Conservation (phyloP, 139 green algal species). For the Tetratostichococcus sp. region DNA sequence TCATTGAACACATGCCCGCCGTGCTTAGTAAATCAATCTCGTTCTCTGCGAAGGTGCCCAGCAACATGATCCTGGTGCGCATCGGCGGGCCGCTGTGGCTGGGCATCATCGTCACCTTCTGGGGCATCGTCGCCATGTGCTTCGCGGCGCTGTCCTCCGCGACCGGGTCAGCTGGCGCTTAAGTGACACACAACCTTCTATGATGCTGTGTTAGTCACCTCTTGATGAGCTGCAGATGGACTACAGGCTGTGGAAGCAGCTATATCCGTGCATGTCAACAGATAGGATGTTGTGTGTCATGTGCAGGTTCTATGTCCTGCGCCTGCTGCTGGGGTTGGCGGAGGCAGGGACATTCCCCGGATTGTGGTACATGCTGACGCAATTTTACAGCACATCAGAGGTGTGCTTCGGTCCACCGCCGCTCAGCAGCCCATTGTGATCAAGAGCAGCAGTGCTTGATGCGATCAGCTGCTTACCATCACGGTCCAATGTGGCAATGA, state of each 20-base stretch:
- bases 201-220: no score
- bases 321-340: constrained; percentile 62
- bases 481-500: no score
- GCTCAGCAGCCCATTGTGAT: no score
- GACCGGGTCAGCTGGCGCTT: neutral
- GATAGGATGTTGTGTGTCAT: no score
- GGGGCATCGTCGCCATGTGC: constrained; percentile 56
- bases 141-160: constrained; percentile 43
- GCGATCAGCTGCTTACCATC: no score
- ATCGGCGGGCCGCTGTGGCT: constrained; percentile 62
- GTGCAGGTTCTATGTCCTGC: constrained; percentile 54
- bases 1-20: no score
- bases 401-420: neutral
- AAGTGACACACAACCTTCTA: no score
- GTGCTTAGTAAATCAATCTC: no score
- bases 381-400: neutral
- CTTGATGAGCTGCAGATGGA: no score
- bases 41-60: constrained; percentile 64
- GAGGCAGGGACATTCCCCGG: constrained; percentile 71
- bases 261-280: no score
- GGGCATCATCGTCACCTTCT: constrained; percentile 41
- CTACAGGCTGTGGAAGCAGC: no score
- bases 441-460: no score
- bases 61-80: constrained; percentile 33
- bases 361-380: constrained; percentile 21